Evolutionary conservation across 495 filamentous ascomycete species (phyloP).

Genomic region (Aspergillus sclerotiicarbonarius): DNA sequence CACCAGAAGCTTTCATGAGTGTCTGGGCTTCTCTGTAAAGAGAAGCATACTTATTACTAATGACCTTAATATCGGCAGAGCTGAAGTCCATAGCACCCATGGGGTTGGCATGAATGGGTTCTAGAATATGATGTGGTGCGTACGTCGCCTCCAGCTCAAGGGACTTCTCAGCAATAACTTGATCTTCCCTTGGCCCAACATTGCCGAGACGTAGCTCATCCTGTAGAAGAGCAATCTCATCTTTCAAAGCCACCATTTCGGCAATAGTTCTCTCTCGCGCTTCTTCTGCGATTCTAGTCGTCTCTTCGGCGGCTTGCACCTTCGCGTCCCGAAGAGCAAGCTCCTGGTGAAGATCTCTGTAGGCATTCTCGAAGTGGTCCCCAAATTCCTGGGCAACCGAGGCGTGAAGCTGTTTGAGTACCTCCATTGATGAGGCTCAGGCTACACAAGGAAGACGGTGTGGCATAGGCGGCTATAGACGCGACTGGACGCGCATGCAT

Average conservation of each 20-base stretch:
- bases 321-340: constrained; percentile 22
- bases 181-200: constrained; percentile 12
- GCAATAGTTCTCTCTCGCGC: constrained; percentile 19
- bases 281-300: constrained; percentile 22
- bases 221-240: constrained; percentile 23
- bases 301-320: constrained; percentile 22
- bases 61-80: constrained; percentile 9
- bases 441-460: neutral
- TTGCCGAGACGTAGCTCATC: constrained; percentile 24
- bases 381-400: constrained; percentile 32
- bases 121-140: constrained; percentile 26
- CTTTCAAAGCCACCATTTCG: constrained; percentile 26
- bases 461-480: neutral
- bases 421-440: constrained; percentile 29
- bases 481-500: neutral
- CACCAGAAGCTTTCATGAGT: constrained; percentile 24
- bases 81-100: neutral
- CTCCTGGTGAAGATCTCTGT: constrained; percentile 26
- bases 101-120: neutral
- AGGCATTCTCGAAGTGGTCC: constrained; percentile 32
- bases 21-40: constrained; percentile 32
- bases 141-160: constrained; percentile 28
- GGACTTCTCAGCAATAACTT: constrained; percentile 9
- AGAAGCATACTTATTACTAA: constrained; percentile 31
- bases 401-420: constrained; percentile 35